Base-by-base conservation (phyloP, 2,329 filamentous ascomycete genomes). In the Alternaria ventricosa region DNA sequence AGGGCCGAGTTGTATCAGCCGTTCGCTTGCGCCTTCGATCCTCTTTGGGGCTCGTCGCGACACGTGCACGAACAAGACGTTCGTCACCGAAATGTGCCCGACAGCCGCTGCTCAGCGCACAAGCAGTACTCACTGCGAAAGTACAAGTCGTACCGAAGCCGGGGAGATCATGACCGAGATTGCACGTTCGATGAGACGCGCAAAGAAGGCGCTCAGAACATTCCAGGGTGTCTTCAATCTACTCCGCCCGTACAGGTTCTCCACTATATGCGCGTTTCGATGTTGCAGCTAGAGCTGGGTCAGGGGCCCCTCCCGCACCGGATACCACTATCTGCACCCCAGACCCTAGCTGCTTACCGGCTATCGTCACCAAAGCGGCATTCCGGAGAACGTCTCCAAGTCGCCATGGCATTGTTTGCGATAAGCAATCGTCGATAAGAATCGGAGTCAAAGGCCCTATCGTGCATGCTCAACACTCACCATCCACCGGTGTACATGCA, bases 241-340 rank as follows among this genome's bases (percentile, higher is more conserved):
- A 43, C 33, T 50, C 54, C 43, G 36, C 49, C 43, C 15, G 41
- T 20, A 45, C 49, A 36, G 22, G 28, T 30, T 41, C 49, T 25
- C 49, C 49, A 61, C 46, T 43, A 45, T 30, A 28, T 28, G 36
- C 44, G 55, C 45, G 61, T 68, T 61, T 66, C 63, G 55, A 60
- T 28, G 45, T 66, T 50, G 59, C 36, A 41, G 36, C 36, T 41
- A 41, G 36, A 41, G 36, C 36, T 41, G 61, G 55, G 50, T 60
- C 59, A 59, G 43, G 61, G 59, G 49, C 28, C 47, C 33, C 43
- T 18, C 10, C 36, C 54, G 56, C 53, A 56, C 60, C 61, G 36
- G 36, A 51, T 43, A 18, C 41, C 36, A 50, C 56, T 55, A 59
- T 55, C 56, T 22, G 22, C 20, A 23, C 50, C 33, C 46, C 33